Conservation (phyloP, 2,329 filamentous ascomycete genomes). For the Cladosporium cucumerinum region DNA sequence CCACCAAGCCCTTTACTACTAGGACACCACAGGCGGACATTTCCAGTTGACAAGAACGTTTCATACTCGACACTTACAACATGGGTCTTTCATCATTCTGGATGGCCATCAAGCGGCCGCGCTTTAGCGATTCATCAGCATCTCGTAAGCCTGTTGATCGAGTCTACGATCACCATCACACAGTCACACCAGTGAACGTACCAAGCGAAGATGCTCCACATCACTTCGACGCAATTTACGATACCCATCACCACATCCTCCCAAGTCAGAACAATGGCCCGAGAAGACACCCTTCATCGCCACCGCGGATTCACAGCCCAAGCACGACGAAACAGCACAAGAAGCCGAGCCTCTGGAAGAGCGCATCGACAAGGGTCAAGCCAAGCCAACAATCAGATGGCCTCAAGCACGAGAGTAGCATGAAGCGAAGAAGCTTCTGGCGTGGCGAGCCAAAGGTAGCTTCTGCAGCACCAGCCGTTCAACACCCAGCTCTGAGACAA, state of each 20-base stretch:
- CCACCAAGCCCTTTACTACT: neutral
- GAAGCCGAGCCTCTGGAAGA: neutral
- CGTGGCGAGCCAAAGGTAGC: neutral
- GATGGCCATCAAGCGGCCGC: conserved; percentile 11
- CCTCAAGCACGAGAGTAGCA: neutral
- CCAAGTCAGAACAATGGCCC: neutral
- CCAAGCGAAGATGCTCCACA: neutral
- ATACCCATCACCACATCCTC: conserved; percentile 10
- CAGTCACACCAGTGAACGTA: neutral
- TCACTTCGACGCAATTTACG: conserved; percentile 11
- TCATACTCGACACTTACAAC: neutral
- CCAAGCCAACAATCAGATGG: neutral
- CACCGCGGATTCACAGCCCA: conserved; percentile 13
- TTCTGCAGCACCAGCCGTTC: conserved; percentile 4
- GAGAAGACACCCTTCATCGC: conserved; percentile 2
- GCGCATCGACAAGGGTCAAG: neutral
- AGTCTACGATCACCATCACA: neutral
- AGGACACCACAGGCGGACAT: neutral
- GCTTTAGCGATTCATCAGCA: conserved; percentile 5
- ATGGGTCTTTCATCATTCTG: conserved; percentile 16
- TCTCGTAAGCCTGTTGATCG: conserved; percentile 11
- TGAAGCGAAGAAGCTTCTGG: conserved; percentile 12
- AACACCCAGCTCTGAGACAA: neutral
- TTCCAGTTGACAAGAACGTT: neutral
- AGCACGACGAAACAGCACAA: neutral